Conservation (phyloP, 495 filamentous ascomycete genomes). For the Cercophora newfieldiana region DNA sequence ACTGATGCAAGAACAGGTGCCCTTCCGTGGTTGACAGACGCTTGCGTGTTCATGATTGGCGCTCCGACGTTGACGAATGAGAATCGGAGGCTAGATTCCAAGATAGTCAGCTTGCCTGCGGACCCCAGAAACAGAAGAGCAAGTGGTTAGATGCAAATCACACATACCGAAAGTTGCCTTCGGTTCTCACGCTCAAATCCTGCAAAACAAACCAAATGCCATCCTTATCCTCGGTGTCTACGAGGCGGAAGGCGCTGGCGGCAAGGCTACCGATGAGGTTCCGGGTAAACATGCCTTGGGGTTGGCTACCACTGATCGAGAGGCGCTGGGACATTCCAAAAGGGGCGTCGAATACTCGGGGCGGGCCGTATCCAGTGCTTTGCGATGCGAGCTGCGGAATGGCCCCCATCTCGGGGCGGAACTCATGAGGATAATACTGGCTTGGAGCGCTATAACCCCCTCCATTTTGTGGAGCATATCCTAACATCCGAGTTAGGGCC, state of each 20-base stretch:
- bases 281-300: conserved; percentile 89
- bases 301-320: conserved; percentile 43
- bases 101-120: not conserved
- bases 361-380: conserved; percentile 23
- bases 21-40: conserved; percentile 68
- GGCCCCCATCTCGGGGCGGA: conserved; percentile 26
- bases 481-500: conserved; percentile 6
- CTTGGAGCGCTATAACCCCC: conserved; percentile 30
- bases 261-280: conserved; percentile 94
- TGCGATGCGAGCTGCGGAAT: conserved; percentile 24
- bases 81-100: conserved; percentile 43
- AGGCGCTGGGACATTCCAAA: conserved; percentile 34
- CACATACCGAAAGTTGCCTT: conserved; percentile 82
- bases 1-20: conserved; percentile 84
- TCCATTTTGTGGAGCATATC: conserved; percentile 28
- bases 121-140: not conserved
- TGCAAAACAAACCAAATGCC: conserved; percentile 98
- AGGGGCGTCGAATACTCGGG: conserved; percentile 25
- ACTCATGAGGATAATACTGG: conserved; percentile 32
- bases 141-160: not conserved
- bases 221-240: conserved; percentile 77
- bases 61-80: conserved; percentile 81
- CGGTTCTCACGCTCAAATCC: conserved; percentile 90
- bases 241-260: conserved; percentile 85
- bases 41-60: conserved; percentile 31